Percentiles rank a stretch among this genome's conserved stretches.
Conservation (phyloP, 1,284 basidiomycete genomes). For the Lentinula novae-zelandiae region DNA sequence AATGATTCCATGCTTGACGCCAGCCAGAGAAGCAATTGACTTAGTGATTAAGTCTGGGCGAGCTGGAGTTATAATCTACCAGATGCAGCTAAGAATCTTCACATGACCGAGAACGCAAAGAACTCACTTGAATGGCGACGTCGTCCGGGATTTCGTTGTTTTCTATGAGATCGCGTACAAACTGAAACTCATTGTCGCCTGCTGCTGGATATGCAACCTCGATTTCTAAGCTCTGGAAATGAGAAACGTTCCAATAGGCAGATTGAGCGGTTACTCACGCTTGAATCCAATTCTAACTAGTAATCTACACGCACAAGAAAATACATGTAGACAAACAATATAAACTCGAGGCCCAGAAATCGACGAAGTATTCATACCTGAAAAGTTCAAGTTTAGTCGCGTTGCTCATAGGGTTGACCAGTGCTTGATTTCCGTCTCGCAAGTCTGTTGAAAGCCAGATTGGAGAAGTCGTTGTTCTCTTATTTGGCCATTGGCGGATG, state of each 20-base stretch:
- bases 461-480: conserved; percentile 64
- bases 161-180: conserved; percentile 79
- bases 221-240: conserved; percentile 46
- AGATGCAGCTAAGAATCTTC: conserved; percentile 9
- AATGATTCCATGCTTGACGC: conserved; percentile 81
- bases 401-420: conserved; percentile 86
- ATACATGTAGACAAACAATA: neutral
- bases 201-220: conserved; percentile 86
- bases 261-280: conserved; percentile 24
- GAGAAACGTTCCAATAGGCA: neutral
- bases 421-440: conserved; percentile 87
- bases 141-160: conserved; percentile 74
- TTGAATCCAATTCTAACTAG: conserved; percentile 85
- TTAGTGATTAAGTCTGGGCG: conserved; percentile 81
- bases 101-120: conserved; percentile 6
- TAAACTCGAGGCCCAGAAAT: neutral
- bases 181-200: conserved; percentile 84
- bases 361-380: conserved; percentile 36
- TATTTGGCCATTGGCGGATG: conserved; percentile 78
- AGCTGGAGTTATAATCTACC: conserved; percentile 79
- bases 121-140: conserved; percentile 81
- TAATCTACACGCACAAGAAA: conserved; percentile 15
- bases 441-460: conserved; percentile 91
- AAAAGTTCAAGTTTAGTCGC: conserved; percentile 82
- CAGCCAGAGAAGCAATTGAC: conserved; percentile 80